Base-by-base conservation (phyloP, 345 rosid species). In the Anastatica hierochuntica region DNA sequence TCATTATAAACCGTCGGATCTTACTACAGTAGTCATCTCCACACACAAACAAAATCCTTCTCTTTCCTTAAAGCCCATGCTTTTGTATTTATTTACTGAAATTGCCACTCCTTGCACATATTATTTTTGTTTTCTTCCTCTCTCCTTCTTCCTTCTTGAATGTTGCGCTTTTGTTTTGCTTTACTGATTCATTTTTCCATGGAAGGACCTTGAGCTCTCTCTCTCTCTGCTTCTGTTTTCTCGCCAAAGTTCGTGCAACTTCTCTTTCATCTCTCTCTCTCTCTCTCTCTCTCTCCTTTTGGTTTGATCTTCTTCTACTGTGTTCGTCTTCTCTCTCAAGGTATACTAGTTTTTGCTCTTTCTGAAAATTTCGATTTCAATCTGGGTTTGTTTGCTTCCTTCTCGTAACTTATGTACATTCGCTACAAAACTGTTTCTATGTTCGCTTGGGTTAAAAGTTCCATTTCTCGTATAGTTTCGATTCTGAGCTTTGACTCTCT, bases 111-210 rank as follows among this genome's bases (percentile, higher is more conserved):
- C 19, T 66, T 66, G 24, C 53, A 30, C 46, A 5, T 33, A 20
- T 64, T 42, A 6, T 64, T 48, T 49, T n/a, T 64, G 38, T 17
- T 35, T 31, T 18, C 33, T 24, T 24, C 27, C 13, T 44, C n/a
- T 45, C n/a, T n/a, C n/a, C n/a, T 26, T 54, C 36, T 48, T 19
- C 49, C 57, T 57, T 50, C 53, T 65, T 57, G 70, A 66, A 43
- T 54, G 73, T 62, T 49, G 69, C 66, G 76, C 70, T 63, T 73
- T 40, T 75, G 54, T 75, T 76, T 43, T 23, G 43, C 62, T 56
- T 56, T 39, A n/a, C 51, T 79, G 84, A 69, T 71, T 78, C 70
- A 72, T 66, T 78, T n/a, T 55, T 76, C 72, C 68, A 77, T 79
- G 85, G 84, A 78, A 63, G 81, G 77, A 18, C 77, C 85, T 68